Evolutionary conservation across 352 stramenopile genomes (phyloP), one percentile per base, ranked within the genome.

Genomic region (Phytophthora tubulina): DNA sequence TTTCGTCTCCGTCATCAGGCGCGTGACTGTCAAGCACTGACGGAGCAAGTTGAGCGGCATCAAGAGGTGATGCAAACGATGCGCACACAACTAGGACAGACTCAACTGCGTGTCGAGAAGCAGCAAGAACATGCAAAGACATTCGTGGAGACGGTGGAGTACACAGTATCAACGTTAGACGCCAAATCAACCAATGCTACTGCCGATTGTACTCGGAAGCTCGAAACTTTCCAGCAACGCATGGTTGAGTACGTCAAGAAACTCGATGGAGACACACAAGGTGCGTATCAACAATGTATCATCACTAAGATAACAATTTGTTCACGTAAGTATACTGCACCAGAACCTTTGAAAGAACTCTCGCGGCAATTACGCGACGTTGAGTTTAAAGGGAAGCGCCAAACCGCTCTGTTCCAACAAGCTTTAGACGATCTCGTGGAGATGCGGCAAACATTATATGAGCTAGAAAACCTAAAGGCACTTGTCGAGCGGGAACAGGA

Each of bases 1-100:
- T 90, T 92, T n/a, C 78, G 80, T n/a, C 82, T 90, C 60, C 86
- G 84, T 32, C 84, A 92, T 54, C 84, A 90, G 42, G 38, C 79
- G 10, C 80, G 82, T 0, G 80, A 90, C 52, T 88, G 75, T 14
- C 74, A 87, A 50, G 63, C 80, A 14, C 52, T 92, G 35, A 63
- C 64, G 0, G 80, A 92, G 46, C 84, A 87, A 30, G 67, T 83
- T 0, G 82, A 89, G 41, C 21, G 60, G 6, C 78, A 92, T 7
- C 78, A 84, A 50, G 79, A 89, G n/a, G 13, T 72, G 1, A 52
- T 86, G 14, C 73, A 87, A 36, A 21, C 65, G 1, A 60, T 88
- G 53, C 76, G 76, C 2, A 46, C 49, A 1, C 84, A 92, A 35
- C 52, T 92, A 0, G 68, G 73, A 0, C 81, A 89, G 41, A 79